Base-by-base conservation (phyloP, 2,329 filamentous ascomycete species). In the Cryphonectria radicalis region DNA sequence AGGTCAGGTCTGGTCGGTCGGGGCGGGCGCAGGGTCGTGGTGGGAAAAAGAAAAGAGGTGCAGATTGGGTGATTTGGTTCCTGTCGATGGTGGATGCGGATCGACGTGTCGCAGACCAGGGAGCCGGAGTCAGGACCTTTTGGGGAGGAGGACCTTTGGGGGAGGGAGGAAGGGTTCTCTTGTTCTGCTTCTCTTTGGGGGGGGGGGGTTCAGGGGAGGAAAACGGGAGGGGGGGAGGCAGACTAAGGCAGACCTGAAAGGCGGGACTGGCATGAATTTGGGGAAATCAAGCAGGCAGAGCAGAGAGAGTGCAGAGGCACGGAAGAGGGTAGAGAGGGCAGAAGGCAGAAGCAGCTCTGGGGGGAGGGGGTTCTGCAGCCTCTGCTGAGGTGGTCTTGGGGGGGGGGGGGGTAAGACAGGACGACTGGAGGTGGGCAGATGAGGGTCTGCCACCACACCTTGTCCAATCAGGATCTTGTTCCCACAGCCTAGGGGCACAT, bases 51-150 rank as follows among this genome's bases (percentile, higher is more conserved):
- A 65, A 50, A 64, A 42, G 32, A 63, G 60, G 60, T 63, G 60
- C 60, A 63, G 60, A 37, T 63, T 63, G 60, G 60, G 40, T 50
- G 63, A 65, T 43, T 50, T 50, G 63, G 63, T 65, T 65, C 40
- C 63, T 65, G 63, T 43, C 63, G 63, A 50, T 53, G 63, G 63
- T 65, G 63, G 63, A 65, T 43, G 63, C 63, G 43, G 63, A 65
- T 50, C 63, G 63, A 65, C 63, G 63, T 65, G 63, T 65, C 63
- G 63, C 63, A 65, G 63, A 14, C 62, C 40, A 65, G 50, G 63
- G 42, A 65, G 25, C 40, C 40, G 43, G 63, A 53, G 35, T 19
- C 28, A 25, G n/a, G 14, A 65, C 40, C 46, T 50, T 10, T 50
- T 22, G 22, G 32, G 14, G 35, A 40, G 11, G 32, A 5, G n/a